Conservation (phyloP, 768 basidiomycete species). For the Rhizopogon roseolus region DNA sequence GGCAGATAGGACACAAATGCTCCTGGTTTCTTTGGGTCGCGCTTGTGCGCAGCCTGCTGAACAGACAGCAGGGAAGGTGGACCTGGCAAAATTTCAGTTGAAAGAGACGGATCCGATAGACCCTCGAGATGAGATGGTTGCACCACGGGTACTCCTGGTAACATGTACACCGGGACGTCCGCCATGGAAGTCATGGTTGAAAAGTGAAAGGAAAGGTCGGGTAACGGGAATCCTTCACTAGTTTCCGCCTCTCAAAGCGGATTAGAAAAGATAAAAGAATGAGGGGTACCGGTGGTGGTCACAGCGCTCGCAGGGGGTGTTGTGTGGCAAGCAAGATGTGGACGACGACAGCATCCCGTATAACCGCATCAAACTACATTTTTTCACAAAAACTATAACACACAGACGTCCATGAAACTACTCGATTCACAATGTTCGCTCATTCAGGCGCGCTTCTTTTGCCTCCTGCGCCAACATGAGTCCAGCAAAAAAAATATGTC, state of each 20-base stretch:
- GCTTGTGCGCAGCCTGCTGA: constrained; percentile 67
- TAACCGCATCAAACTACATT: constrained; percentile 14
- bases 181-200: constrained; percentile 67
- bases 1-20: constrained; percentile 76
- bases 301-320: constrained; percentile 16
- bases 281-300: constrained; percentile 7
- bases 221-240: neutral
- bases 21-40: constrained; percentile 76
- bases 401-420: constrained; percentile 11
- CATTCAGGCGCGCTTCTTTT: neutral
- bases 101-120: constrained; percentile 61
- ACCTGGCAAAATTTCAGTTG: constrained; percentile 88
- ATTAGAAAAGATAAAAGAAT: constrained; percentile 12
- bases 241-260: constrained; percentile 13
- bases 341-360: constrained; percentile 10
- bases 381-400: constrained; percentile 15
- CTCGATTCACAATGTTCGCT: constrained; percentile 6
- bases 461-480: neutral
- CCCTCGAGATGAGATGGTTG: constrained; percentile 82
- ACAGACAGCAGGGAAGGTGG: constrained; percentile 72
- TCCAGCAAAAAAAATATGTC: neutral
- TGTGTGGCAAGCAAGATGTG: constrained; percentile 18
- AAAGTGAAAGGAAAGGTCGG: constrained; percentile 20
- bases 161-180: constrained; percentile 62
- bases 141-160: constrained; percentile 65